Evolutionary conservation across 2,329 filamentous ascomycete genomes (phyloP), one percentile per base, ranked within the genome.

Genomic region (Clarireedia hainanense): DNA sequence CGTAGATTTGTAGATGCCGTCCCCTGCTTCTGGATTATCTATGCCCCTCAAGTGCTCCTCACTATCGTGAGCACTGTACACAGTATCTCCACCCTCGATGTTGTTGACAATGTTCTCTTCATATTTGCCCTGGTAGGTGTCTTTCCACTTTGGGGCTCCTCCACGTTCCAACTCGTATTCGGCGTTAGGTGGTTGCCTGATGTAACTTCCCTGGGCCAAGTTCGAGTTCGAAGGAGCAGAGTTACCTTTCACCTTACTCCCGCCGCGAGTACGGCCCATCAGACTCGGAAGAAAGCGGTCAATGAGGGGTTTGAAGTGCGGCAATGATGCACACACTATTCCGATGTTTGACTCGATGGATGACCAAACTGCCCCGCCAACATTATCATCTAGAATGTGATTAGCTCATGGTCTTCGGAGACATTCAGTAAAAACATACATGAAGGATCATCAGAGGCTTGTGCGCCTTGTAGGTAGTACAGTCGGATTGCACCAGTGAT

Each of bases 241-340:
- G 7, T 17, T 9, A 20, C 14, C 43, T 26, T 47, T 47, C 26
- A 23, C 43, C 24, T 42, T 24, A 14, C 45, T 48, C 5, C 12
- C 52, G 24, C 45, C 45, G 1, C 6, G 4, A 5, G 45, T 42
- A 5, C 52, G 52, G 4, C 52, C 45, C 36, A 54, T 54, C 3
- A 54, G 14, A n/a, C 26, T 20, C 2, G 45, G 52, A 9, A 54
- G 39, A 36, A 43, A 54, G 6, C 43, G 45, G 12, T 54, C 52
- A 34, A 54, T 42, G 15, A 54, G 52, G 4, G 52, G 52, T 26
- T 54, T 54, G 45, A 54, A 49, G 24, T 49, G 52, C 10, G 53
- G 53, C 14, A 55, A 27, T 15, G 47, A 55, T 12, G 53, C 47
- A 26, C 53, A 55, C 5, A 55, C 40, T 10, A 55, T 42, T 4